A percentile compares a stretch with the other conserved stretches of the same genome.
Conservation (phyloP, 306 rosid species). For the Dicorynia guianensis region DNA sequence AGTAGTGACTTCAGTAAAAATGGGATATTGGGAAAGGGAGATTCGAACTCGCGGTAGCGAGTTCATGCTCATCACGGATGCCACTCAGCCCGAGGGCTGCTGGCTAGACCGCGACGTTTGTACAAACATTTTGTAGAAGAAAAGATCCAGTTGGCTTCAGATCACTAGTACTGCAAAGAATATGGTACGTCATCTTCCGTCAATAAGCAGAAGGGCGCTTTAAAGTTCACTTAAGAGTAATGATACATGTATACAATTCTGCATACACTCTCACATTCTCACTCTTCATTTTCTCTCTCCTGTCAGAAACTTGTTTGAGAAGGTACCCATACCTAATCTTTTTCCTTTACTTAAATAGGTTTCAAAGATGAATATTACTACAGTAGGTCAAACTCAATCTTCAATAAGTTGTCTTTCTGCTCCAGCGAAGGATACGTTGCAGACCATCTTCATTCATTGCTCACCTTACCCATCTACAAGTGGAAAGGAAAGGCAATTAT, state of each 20-base stretch:
- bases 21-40: no score
- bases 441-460: constrained; percentile 31
- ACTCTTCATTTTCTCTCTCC: no score
- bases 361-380: constrained; percentile 11
- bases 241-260: no score
- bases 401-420: constrained; percentile 32
- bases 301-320: no score
- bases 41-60: no score
- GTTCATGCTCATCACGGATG: no score
- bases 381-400: constrained; percentile 29
- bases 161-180: constrained; percentile 29
- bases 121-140: constrained; percentile 12
- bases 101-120: constrained; percentile 16
- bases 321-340: no score
- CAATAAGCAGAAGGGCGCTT: constrained; percentile 16
- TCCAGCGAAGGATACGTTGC: constrained; percentile 23
- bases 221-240: no score
- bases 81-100: no score
- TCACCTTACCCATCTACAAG: constrained; percentile 43
- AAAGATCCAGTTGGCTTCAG: constrained; percentile 21
- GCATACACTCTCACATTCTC: no score
- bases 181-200: constrained; percentile 17
- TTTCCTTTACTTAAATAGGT: background rate
- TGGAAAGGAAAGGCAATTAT: constrained; percentile 24
- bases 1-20: no score